Conservation (phyloP, 1,284 basidiomycete species). For the Ceratobasidium theobromae region DNA sequence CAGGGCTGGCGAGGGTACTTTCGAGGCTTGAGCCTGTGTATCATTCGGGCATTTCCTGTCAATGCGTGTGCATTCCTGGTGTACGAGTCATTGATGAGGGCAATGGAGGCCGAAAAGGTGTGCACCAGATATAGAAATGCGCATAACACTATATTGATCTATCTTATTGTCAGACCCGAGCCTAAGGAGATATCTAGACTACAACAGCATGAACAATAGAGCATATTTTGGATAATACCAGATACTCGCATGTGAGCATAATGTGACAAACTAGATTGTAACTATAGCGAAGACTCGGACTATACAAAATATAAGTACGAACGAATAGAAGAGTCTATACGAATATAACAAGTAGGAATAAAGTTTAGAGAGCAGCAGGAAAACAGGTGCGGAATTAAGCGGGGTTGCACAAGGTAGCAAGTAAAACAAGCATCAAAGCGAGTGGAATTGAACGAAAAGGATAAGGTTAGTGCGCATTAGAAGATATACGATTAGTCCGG, state of each 20-base stretch:
- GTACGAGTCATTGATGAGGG: constrained; percentile 65
- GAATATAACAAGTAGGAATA: constrained; percentile 11
- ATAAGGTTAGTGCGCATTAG: constrained; percentile 30
- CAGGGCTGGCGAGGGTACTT: constrained; percentile 62
- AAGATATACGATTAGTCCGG: background rate
- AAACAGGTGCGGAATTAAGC: background rate
- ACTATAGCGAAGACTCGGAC: background rate
- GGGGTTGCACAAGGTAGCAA: background rate
- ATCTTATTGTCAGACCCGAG: constrained; percentile 2
- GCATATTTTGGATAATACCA: background rate
- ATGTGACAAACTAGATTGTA: constrained; percentile 1
- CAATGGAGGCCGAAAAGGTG: constrained; percentile 67
- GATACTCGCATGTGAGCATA: background rate
- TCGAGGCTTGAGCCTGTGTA: constrained; percentile 51
- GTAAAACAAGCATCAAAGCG: background rate
- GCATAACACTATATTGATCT: background rate
- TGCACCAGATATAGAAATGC: background rate
- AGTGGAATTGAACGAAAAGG: background rate
- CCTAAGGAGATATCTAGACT: background rate
- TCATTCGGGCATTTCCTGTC: constrained; percentile 68
- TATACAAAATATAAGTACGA: constrained; percentile 10
- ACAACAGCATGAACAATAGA: background rate
- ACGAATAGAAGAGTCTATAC: constrained; percentile 13
- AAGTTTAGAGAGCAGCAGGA: background rate
- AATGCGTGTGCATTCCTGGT: constrained; percentile 73